Base-by-base conservation (phyloP, 202 grass and related monocot genomes). In the Panicum hallii region DNA sequence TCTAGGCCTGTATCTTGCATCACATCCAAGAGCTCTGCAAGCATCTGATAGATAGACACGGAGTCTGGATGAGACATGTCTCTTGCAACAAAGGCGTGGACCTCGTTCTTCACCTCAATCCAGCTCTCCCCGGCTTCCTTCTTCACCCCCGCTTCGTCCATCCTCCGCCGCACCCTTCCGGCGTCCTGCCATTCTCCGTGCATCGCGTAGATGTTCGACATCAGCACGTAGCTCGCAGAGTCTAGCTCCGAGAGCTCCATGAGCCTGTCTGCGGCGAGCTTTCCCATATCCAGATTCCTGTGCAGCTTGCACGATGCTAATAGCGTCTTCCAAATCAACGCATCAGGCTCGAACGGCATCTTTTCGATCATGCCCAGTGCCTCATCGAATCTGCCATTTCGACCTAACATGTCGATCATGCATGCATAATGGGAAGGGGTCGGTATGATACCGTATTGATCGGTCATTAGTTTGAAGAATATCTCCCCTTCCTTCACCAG, bases 171-270 rank as follows among this genome's bases (percentile, higher is more conserved):
- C 47, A 91, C 76, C 79, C 30, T 84, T 69, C 54, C 63, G 0
- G 90, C 89, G 1, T 94, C 80, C 4, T 70, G 28, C 95, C 95
- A 97, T 57, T 94, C 87, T 45, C 79, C 92, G 4, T 82, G 88
- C 88, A 91, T 91, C 11, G 95, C 86, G 10, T 97, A 88, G 72
- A 94, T 88, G 84, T 87, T 92, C 4, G 92, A 94, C 88, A 97
- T 89, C 58, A 93, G 85, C 61, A 94, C 92, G 16, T 93, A 97
- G 62, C 87, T 93, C 3, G 88, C 92, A 0, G 90, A 75, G 45
- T 93, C 87, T 13, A 61, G 63, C 48, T 49, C 72, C 0, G 82
- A 91, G 63, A 94, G 64, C 75, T 88, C 89, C 68, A 80, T 73
- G 20, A 93, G 83, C 85, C 85, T 94, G 28, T 80, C 68, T 32